Conservation (phyloP, 2,329 filamentous ascomycete species). For the Aureobasidium sp. region DNA sequence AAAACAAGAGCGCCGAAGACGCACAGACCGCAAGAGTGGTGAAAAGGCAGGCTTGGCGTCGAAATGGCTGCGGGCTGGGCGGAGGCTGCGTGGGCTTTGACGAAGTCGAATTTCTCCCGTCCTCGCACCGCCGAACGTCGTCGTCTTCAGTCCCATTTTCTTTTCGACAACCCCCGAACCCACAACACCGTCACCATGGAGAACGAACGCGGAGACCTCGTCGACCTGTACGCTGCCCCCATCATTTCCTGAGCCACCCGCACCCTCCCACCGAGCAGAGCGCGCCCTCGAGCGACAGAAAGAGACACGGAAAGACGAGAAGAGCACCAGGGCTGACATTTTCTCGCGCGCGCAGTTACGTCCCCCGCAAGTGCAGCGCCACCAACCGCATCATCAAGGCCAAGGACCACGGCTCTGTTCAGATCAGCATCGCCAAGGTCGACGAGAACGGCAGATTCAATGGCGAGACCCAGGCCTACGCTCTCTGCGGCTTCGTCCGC, state of each 20-base stretch:
- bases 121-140: slow-evolving; percentile 7
- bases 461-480: slow-evolving; percentile 96
- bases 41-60: slow-evolving; percentile 4
- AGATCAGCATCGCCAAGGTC: slow-evolving; percentile 95
- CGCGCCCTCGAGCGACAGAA: slow-evolving; percentile 2
- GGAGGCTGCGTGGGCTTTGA: neutral
- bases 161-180: slow-evolving; percentile 28
- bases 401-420: slow-evolving; percentile 98
- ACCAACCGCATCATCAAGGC: slow-evolving; percentile 99
- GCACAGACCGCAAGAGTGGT: neutral
- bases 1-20: neutral
- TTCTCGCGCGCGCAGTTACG: slow-evolving; percentile 58
- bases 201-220: slow-evolving; percentile 99
- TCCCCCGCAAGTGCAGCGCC: slow-evolving; percentile 97
- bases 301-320: neutral
- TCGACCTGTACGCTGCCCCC: slow-evolving; percentile 74
- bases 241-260: neutral
- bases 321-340: slow-evolving; percentile 2
- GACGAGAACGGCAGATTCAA: slow-evolving; percentile 97
- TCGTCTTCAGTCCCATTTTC: slow-evolving; percentile 13
- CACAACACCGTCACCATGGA: slow-evolving; percentile 65
- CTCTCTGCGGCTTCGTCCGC: slow-evolving; percentile 94
- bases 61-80: slow-evolving; percentile 1
- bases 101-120: slow-evolving; percentile 7
- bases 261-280: slow-evolving; percentile 5